Base-by-base conservation (phyloP, 257 asterid species). In the Orobanche coerulescens region DNA sequence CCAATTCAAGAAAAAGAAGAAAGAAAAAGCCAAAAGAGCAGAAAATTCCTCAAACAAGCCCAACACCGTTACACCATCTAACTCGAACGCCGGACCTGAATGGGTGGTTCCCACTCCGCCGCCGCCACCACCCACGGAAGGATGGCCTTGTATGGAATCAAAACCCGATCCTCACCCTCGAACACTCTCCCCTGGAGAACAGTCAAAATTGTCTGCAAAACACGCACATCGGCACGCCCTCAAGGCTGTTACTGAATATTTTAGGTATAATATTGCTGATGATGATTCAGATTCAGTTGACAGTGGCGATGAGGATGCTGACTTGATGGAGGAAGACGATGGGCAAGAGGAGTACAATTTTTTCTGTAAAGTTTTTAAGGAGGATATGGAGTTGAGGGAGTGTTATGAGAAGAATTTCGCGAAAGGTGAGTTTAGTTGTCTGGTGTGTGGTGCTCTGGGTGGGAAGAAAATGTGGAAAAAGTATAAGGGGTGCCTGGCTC, bases 401-500 rank as follows among this genome's bases (percentile, higher is more conserved):
- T 75, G 66, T 37, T 84, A 90, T 19, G 66, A 50, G 74, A 82
- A 80, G 68, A 78, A 76, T 71, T 71, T 54, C 3, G 79, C 52
- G 0, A 58, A 64, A 51, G 97, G 96, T 1, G 82, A 72, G 62
- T 85, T 90, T 51, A 64, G 49, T 37, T 90, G 97, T 55, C 72
- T 90, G 72, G 93, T 90, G 14, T 90, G 96, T 67, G 79, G 84
- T 20, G 85, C 84, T 14, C 14, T 76, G 53, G 84, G 83, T 43
- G 75, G 75, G 13, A 82, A 71, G 83, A 71, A 67, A 39, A 66
- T 69, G 12, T 40, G 76, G 64, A 90, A 78, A 76, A 90, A 69
- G 83, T 84, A 58, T 60, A 87, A 71, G 73, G 81, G 84, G 3
- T 87, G 97, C 15, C 47, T 78, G 43, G 74, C 94, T 22, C 89